These are phyloP conservation scores for Xanthoparmelia taractica DNA, from an alignment of 495 filamentous ascomycete species.

Conservation along the genomic window DNA sequence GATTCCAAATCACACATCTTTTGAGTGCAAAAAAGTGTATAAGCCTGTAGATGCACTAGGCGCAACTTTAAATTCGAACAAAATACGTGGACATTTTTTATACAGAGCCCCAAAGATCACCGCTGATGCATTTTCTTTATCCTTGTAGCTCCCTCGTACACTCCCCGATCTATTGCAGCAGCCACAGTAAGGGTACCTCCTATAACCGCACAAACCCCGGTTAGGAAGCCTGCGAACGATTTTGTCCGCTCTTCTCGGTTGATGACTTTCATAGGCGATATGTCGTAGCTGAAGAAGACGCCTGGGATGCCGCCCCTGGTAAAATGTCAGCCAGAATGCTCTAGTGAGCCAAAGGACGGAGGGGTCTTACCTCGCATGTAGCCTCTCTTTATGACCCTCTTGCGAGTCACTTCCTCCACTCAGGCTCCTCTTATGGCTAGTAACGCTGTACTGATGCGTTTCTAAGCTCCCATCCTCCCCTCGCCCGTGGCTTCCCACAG, in stretches of 20 bases:
- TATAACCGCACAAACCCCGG: conserved; percentile 88
- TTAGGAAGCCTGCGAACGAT: conserved; percentile 80
- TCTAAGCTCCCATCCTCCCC: conserved; percentile 68
- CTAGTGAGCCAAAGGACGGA: not conserved
- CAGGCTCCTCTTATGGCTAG: conserved; percentile 84
- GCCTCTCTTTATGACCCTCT: conserved; percentile 80
- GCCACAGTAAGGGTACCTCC: conserved; percentile 94
- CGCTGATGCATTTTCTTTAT: conserved; percentile 67
- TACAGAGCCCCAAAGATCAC: conserved; percentile 21
- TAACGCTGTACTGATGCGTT: conserved; percentile 96
- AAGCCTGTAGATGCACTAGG: not conserved
- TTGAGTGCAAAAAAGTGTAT: not conserved
- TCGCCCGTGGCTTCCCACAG: conserved; percentile 25
- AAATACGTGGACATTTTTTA: conserved; percentile 17
- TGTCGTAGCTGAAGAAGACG: conserved; percentile 98
- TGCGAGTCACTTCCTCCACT: conserved; percentile 70
- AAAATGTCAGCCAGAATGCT: not conserved
- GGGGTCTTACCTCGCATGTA: conserved; percentile 53
- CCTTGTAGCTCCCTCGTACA: conserved; percentile 80
- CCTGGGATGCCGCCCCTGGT: conserved; percentile 79
- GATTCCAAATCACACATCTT: not conserved
- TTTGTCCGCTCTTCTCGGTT: conserved; percentile 87
- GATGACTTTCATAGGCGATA: conserved; percentile 99
- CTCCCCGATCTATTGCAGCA: conserved; percentile 79
- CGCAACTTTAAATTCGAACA: not conserved